Evolutionary conservation across 768 basidiomycete genomes (phyloP), one percentile per base, ranked within the genome.

Genomic region (Epithele typhae): DNA sequence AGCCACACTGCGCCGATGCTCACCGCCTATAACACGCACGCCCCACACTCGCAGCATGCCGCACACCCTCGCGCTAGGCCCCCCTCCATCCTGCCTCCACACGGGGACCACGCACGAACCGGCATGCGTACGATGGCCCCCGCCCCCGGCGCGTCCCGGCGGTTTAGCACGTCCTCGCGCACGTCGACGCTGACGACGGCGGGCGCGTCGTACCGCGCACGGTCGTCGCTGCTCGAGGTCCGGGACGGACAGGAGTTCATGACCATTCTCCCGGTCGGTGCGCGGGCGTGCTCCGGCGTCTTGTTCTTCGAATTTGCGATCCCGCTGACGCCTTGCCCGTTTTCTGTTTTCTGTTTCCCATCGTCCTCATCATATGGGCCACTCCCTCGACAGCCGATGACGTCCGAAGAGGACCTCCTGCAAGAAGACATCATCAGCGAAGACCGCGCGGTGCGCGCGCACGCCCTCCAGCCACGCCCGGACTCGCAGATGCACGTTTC

Each of bases 321-420:
- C n/a, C 21, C 5, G 33, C 30, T n/a, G 12, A 19, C 33, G 11
- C 12, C 7, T 47, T n/a, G n/a, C n/a, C n/a, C n/a, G 11, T 27
- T 17, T 17, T 3, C 19, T 9, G 24, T 4, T 37, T 18, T 14
- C 27, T 30, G 7, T 7, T 7, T 30, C 14, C 27, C 8, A 14
- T 14, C 27, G 14, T 14, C 14, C 27, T 7, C 7, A 7, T 30
- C 27, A 14, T 7, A 30, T 30, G 14, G 7, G 14, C 7, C 27
- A 14, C 9, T 9, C 7, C 7, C 35, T n/a, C 6, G 11, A 8
- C 25, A 56, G 55, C 51, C 55, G 1, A 56, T 56, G 55, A 47
- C 51, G 3, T 52, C 55, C 6, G 55, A 51, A 25, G 55, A 56
- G 36, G 55, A 56, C 40, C 27, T 56, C 6, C 27, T 56, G 12